These are phyloP conservation scores for Ichthyophthirius multifiliis DNA, from an alignment of 169 alveolate species.

Conservation along the genomic window DNA sequence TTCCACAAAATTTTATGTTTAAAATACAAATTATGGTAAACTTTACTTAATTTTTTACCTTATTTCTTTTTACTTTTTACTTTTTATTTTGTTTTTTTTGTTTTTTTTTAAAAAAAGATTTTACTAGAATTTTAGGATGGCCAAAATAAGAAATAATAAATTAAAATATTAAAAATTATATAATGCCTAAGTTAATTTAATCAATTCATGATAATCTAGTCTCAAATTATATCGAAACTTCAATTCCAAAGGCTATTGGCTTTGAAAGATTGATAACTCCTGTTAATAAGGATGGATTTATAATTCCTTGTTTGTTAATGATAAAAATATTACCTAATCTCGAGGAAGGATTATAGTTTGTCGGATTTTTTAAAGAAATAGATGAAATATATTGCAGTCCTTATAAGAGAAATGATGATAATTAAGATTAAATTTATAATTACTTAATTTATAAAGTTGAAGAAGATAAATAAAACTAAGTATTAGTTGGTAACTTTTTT, in stretches of 20 bases:
- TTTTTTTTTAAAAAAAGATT: neutral
- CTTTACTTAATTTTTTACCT: neutral
- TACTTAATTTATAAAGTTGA: constrained; percentile 15
- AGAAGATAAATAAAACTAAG: neutral
- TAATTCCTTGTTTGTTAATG: constrained; percentile 17
- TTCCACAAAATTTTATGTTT: neutral
- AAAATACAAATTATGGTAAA: neutral
- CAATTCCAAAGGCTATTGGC: neutral
- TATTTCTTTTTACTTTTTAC: neutral
- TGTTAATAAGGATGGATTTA: neutral
- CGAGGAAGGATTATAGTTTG: constrained; percentile 25
- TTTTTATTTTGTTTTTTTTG: no score
- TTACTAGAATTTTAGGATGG: neutral
- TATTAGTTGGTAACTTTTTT: no score
- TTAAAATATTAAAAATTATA: neutral
- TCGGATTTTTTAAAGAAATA: constrained; percentile 20
- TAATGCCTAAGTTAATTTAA: neutral
- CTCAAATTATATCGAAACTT: neutral
- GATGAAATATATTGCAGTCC: constrained; percentile 1
- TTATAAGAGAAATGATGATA: neutral
- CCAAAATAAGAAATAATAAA: neutral
- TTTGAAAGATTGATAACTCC: neutral
- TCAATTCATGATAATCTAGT: neutral
- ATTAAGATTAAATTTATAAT: neutral
- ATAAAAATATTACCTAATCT: constrained; percentile 26